These are phyloP conservation scores for Phialophora expanda DNA, from an alignment of 2,329 filamentous ascomycete genomes.

Conservation along the genomic window DNA sequence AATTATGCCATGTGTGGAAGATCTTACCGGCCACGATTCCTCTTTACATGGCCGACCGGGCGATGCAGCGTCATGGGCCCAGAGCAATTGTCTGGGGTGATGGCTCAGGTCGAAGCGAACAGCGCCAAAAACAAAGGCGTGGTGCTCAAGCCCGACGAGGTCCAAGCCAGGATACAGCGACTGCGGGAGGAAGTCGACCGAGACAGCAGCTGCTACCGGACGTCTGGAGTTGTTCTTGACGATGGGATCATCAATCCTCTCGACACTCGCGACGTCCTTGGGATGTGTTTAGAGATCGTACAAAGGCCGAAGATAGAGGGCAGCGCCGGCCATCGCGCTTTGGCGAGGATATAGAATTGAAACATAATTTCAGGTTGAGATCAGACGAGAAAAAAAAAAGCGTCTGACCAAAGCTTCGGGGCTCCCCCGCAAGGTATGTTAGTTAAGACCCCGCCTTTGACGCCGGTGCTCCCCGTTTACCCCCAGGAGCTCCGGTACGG, in stretches of 20 bases:
- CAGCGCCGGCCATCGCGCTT: constrained; percentile 39
- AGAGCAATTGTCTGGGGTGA: constrained; percentile 50
- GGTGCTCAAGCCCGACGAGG: constrained; percentile 38
- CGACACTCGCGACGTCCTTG: constrained; percentile 47
- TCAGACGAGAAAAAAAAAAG: background rate
- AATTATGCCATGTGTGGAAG: constrained; percentile 57
- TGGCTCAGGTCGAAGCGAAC: constrained; percentile 45
- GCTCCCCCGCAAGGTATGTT: background rate
- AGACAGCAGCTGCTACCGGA: constrained; percentile 47
- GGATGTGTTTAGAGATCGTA: constrained; percentile 48
- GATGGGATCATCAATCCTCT: constrained; percentile 49
- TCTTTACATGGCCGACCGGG: constrained; percentile 52
- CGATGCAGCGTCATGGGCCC: constrained; percentile 52
- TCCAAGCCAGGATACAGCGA: constrained; percentile 39
- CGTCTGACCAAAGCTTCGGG: background rate
- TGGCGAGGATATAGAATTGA: constrained; percentile 37
- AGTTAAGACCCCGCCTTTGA: background rate
- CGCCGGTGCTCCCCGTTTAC: too few species aligned
- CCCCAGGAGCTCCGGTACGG: too few species aligned
- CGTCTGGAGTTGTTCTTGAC: constrained; percentile 44
- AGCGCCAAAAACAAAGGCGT: constrained; percentile 41
- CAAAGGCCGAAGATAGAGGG: constrained; percentile 40
- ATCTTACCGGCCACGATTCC: constrained; percentile 50
- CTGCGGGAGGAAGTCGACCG: constrained; percentile 42
- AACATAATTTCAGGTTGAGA: background rate